Evolutionary conservation across 495 filamentous ascomycete species (phyloP).

Genomic region (Achaetomiella virescens): DNA sequence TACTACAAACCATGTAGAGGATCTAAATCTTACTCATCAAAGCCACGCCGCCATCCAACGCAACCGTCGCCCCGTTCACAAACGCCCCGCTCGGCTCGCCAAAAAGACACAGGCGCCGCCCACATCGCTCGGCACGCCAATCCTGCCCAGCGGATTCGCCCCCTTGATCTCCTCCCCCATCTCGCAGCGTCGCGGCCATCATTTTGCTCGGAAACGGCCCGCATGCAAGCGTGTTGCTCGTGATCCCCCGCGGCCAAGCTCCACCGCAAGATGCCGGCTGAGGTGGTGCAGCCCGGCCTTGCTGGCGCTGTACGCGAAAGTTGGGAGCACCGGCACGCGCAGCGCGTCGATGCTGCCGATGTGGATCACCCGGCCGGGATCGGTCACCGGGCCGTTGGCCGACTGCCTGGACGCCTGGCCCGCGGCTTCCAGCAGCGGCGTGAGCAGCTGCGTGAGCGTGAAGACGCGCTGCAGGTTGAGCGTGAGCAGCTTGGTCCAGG

Average conservation of each 20-base stretch:
- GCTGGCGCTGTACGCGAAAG: conserved; percentile 66
- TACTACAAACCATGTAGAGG: background rate
- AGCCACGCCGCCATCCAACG: conserved; percentile 59
- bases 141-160: conserved; percentile 62
- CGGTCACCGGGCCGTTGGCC: conserved; percentile 10
- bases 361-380: conserved; percentile 64
- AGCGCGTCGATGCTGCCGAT: conserved; percentile 73
- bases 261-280: conserved; percentile 60
- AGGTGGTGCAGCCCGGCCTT: conserved; percentile 77
- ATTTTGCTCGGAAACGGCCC: conserved; percentile 79
- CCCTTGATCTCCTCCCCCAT: conserved; percentile 57
- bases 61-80: conserved; percentile 71
- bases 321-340: conserved; percentile 62
- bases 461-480: conserved; percentile 78
- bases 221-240: conserved; percentile 53
- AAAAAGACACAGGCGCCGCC: conserved; percentile 73
- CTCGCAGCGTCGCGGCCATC: conserved; percentile 66
- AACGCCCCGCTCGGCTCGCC: conserved; percentile 61
- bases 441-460: conserved; percentile 66
- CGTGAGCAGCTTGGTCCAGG: conserved; percentile 69
- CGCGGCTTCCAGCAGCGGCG: conserved; percentile 61
- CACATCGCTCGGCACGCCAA: conserved; percentile 65
- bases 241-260: conserved; percentile 63
- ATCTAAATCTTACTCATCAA: conserved; percentile 31
- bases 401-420: conserved; percentile 35